phyloP scores from a whole-genome alignment of 768 basidiomycete species.

The Tylopilus sp. region DNA sequence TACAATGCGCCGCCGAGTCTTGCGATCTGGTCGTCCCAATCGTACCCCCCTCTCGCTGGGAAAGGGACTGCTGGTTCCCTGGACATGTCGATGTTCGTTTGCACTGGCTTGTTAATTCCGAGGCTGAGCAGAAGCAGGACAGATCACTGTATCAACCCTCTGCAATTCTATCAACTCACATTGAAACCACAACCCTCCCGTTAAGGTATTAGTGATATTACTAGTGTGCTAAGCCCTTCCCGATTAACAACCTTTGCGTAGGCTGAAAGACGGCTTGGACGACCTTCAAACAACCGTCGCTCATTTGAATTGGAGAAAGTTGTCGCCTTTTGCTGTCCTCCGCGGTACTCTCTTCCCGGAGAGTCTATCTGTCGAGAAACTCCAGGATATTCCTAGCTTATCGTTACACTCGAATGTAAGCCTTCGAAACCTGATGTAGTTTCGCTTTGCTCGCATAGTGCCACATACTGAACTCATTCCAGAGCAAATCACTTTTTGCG shows the following conservation, averaged over 20 bases:
- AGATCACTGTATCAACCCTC: constrained; percentile 47
- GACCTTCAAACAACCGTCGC: constrained; percentile 44
- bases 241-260: constrained; percentile 12
- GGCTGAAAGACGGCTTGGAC: constrained; percentile 33
- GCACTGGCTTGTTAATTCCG: constrained; percentile 4
- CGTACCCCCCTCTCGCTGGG: constrained; percentile 44
- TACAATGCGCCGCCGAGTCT: constrained; percentile 48
- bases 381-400: constrained; percentile 38
- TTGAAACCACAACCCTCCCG: constrained; percentile 58
- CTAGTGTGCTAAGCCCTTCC: background rate
- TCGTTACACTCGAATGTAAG: constrained; percentile 33
- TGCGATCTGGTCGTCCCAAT: constrained; percentile 52
- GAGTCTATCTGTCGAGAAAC: constrained; percentile 18
- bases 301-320: constrained; percentile 51
- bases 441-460: no score
- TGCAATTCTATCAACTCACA: constrained; percentile 54
- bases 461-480: background rate
- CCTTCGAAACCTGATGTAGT: no score
- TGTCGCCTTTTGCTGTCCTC: constrained; percentile 53
- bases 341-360: constrained; percentile 50
- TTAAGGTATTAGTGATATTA: constrained; percentile 41
- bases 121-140: constrained; percentile 22
- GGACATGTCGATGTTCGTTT: constrained; percentile 17
- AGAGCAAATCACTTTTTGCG: constrained; percentile 33
- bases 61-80: constrained; percentile 27